Base-by-base conservation (phyloP, 345 rosid species). In the Citrus hindsii region DNA sequence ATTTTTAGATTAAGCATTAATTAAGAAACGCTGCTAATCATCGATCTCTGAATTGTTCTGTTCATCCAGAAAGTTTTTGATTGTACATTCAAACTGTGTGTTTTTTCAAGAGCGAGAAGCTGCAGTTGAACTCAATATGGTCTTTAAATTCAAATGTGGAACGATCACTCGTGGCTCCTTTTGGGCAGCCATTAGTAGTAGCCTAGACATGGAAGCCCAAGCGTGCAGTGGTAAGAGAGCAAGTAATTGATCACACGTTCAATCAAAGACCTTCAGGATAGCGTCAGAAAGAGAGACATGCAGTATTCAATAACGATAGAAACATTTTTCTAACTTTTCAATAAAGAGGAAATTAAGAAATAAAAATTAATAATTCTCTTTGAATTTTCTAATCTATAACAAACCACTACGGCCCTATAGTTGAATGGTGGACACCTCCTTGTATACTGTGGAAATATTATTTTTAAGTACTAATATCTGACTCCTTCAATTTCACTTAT, bases 381-480 rank as follows among this genome's bases (percentile, higher is more conserved):
- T 10, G 0, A 3, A 42, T 12, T 46, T 46, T 46, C 4, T 46
- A 46, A 46, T 46, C 16, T 12, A 42, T 3, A 42, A 12, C 48
- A 42, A 42, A 42, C 16, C 14, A 46, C 18, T 46, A 1, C 18
- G 0, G 0, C 16, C 1, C 16, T 0, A 16, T 46, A 1, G 0
- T 46, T 46, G 18, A 46, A 14, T 46, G 16, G 51, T 1, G 16
- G 16, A 46, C 51, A 3, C 51, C 51, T 46, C 51, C 0, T 46
- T 0, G 1, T 42, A 42, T 46, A 3, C 3, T 46, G 51, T 10
- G 16, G 16, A 0, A 12, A 12, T 46, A 12, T 46, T 42, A 42
- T 42, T 42, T 42, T 10, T 42, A 2, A 42, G 1, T 12, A 3
- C 4, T 42, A 2, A 42, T 12, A 10, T 42, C 0, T 42, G 1